Evolutionary conservation across 202 grass and related monocot genomes (phyloP), one percentile per base, ranked within the genome.

Genomic region (Schoenoplectus triqueter): DNA sequence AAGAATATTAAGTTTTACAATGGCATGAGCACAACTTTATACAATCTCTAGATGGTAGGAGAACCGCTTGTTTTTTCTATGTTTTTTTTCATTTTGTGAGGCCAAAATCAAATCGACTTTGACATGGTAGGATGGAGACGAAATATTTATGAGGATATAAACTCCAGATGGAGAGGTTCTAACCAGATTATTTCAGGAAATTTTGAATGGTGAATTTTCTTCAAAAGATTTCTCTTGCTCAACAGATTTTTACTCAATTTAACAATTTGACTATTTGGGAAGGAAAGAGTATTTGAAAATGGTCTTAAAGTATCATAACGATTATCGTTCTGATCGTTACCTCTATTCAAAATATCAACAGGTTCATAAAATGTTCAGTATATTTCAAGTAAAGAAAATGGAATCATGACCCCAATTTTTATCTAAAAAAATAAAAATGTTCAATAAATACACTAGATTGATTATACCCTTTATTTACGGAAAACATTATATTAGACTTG

Each of bases 21-120:
- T 60, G 74, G 74, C 52, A 78, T 78, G 39, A 55, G 52, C 13
- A 78, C 10, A 78, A 78, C 6, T 57, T 60, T 6, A 75, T 73
- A 60, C 41, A 60, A 78, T 78, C 22, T 78, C 5, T 17, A 44
- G 54, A 78, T 59, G 14, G 6, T 15, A 17, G 7, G 31, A 78
- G 74, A 60, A 42, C 74, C 74, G 42, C 74, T 60, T 78, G 52
- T 78, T 78, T 42, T 61, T 60, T 60, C 20, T 61, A 15, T 31
- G 51, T 61, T 78, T 13, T 78, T 13, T 61, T 46, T 60, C 42
- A 13, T 82, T 67, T n/a, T 67, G 10, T 82, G 80, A 64, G 80
- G 80, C 62, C 67, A 50, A 67, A 82, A 82, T 31, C 13, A 50
- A 66, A 50, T 82, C 6, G 61, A 82, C 48, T 48, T 64, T 82